Evolutionary conservation across 2,329 filamentous ascomycete species (phyloP).

Genomic region (Clarireedia hainanense): DNA sequence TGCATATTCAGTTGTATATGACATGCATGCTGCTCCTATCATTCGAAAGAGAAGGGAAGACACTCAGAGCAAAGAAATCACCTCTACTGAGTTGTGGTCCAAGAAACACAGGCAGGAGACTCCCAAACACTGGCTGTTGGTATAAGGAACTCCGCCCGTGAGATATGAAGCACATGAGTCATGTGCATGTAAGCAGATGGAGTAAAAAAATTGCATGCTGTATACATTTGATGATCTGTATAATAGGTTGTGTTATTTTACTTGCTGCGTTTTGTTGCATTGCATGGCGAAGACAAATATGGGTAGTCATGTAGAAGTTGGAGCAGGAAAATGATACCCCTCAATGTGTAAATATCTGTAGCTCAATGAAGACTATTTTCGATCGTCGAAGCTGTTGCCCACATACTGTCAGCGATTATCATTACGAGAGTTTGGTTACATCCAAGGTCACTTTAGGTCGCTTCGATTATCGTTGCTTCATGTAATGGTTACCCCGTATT

Average conservation of each 20-base stretch:
- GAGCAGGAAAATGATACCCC: conserved; percentile 7
- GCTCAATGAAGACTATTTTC: no score
- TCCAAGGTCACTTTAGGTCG: no score
- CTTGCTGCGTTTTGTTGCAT: neutral
- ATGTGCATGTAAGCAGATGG: no score
- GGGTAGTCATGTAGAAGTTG: neutral
- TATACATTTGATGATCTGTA: no score
- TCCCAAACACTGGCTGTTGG: conserved; percentile 20
- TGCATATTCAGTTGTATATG: conserved; percentile 10
- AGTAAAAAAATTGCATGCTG: no score
- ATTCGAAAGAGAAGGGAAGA: conserved; percentile 15
- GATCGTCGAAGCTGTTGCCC: no score
- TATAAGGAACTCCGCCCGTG: neutral
- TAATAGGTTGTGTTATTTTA: neutral
- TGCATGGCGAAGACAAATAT: neutral
- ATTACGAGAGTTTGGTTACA: no score
- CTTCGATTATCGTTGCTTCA: neutral
- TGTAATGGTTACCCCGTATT: neutral
- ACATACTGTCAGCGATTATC: no score
- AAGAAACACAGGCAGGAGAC: conserved; percentile 11
- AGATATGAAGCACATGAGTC: no score
- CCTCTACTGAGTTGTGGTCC: conserved; percentile 19
- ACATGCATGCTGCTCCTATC: conserved; percentile 16
- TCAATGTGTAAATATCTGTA: neutral
- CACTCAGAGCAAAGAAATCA: conserved; percentile 9